Conservation (phyloP, 805 yeast genomes). For the Candida maesae region DNA sequence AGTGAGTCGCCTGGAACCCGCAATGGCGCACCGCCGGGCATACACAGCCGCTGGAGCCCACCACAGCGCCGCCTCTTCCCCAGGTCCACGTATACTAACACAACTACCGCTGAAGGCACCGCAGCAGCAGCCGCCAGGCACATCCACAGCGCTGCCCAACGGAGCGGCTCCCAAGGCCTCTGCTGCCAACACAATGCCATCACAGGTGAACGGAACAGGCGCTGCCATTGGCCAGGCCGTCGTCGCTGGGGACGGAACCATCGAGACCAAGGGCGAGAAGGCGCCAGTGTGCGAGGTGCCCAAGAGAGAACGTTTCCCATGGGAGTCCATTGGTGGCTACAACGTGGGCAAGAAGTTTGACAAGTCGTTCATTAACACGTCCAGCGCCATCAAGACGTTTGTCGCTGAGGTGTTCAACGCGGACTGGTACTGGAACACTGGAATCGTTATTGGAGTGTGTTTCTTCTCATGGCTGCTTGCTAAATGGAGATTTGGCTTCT, state of each 20-base stretch:
- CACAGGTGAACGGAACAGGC: neutral
- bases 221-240: slow-evolving; percentile 2
- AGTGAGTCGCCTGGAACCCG: too few species aligned
- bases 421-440: slow-evolving; percentile 70
- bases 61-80: too few species aligned
- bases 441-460: slow-evolving; percentile 64
- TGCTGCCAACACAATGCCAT: neutral
- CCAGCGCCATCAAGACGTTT: slow-evolving; percentile 49
- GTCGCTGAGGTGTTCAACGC: slow-evolving; percentile 65
- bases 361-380: slow-evolving; percentile 22
- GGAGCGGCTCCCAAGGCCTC: neutral
- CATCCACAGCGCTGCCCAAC: slow-evolving; percentile 3
- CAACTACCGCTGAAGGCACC: neutral
- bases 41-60: too few species aligned
- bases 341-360: slow-evolving; percentile 25
- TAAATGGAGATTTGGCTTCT: slow-evolving; percentile 57
- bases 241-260: neutral
- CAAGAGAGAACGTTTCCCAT: slow-evolving; percentile 29
- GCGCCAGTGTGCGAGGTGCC: neutral
- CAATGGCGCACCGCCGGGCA: too few species aligned
- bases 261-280: neutral
- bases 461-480: slow-evolving; percentile 69
- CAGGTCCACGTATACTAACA: too few species aligned
- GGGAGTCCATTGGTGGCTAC: slow-evolving; percentile 32
- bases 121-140: slow-evolving; percentile 1